Base-by-base conservation (phyloP, 495 filamentous ascomycete species). In the Cudoniella acicularis region DNA sequence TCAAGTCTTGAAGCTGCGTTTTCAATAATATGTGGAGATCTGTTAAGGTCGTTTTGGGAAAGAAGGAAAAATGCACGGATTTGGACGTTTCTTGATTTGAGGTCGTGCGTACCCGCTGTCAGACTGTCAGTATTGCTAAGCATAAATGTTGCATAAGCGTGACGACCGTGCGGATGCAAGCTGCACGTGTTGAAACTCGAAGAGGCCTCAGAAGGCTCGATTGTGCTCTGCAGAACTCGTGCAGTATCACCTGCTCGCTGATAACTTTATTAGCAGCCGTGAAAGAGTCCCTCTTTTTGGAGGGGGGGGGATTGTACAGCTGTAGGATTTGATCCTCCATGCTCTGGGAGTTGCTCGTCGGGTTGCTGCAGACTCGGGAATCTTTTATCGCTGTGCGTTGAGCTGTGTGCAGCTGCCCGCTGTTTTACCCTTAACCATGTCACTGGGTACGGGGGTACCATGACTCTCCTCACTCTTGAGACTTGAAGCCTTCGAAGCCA, bases 101-200 rank as follows among this genome's bases (percentile, higher is more conserved):
- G 36, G 13, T 17, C 16, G 13, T 41, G 27, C 50, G 30, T 16
- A 41, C 50, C 50, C 50, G 50, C 50, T 53, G 50, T 41, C 50
- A 42, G 18, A n/a, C n/a, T n/a, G n/a, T n/a, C 41, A 41, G 18
- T 53, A 27, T 18, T 27, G 17, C 23, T 21, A 10, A 18, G 50
- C 50, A 53, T 53, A 41, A 51, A 30, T 40, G 41, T 53, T 40
- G 50, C 26, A 53, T 53, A 20, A 36, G 50, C 50, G 24, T 24
- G n/a, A 30, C 13, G 50, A 53, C 50, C 26, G 20, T 53, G 17
- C 36, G 30, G 30, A 24, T 53, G 25, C 50, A 41, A 24, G 26
- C 50, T 53, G 49, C 49, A 52, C 49, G 20, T 52, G 49, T 52
- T 11, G 21, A 52, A 2, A 52, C 22, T 27, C 23, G 23, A 21